Evolutionary conservation across 768 basidiomycete genomes (phyloP), one percentile per base, ranked within the genome.

Genomic region (Boletus vermiculosoides): DNA sequence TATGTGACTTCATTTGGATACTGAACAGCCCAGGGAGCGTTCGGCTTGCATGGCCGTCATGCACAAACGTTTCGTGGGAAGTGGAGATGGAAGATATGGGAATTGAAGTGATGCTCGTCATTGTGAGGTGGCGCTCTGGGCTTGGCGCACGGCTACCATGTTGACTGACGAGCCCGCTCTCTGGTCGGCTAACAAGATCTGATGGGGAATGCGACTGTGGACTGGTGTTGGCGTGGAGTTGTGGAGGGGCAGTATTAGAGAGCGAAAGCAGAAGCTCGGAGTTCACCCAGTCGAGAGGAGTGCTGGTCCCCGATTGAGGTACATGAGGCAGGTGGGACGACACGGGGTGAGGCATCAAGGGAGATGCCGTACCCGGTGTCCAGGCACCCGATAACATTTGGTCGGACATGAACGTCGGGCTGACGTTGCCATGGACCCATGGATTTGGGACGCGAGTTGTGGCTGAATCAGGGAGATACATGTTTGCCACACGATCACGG

Each of bases 401-500:
- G 8, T 47, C 59, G 41, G 54, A 48, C 28, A 7, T 47, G 31
- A 68, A 62, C 13, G 74, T 74, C 15, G 80, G 76, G 48, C 77
- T 80, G 50, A 77, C 67, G 33, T 75, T 75, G 39, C 64, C 70
- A 55, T 63, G 68, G 5, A 83, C 71, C 83, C 84, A 88, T 0
- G 87, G 86, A 58, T 88, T 88, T 7, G 77, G 74, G 34, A 87
- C 80, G 16, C 86, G 84, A 70, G 85, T 74, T 1, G 81, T 82
- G n/a, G 79, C 79, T 18, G 80, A 73, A 45, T 87, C 87, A 0
- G 86, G 80, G 4, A 90, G 70, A 59, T 78, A 88, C 82, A 88
- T 85, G 62, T 87, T 87, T 41, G 89, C 87, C 42, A 98, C 86
- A 37, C 96, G 83, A 69, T 98, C 96, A 41, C 90, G 84, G 25